Conservation (phyloP, 331 rosid species). For the Erythrophleum ivorense region DNA sequence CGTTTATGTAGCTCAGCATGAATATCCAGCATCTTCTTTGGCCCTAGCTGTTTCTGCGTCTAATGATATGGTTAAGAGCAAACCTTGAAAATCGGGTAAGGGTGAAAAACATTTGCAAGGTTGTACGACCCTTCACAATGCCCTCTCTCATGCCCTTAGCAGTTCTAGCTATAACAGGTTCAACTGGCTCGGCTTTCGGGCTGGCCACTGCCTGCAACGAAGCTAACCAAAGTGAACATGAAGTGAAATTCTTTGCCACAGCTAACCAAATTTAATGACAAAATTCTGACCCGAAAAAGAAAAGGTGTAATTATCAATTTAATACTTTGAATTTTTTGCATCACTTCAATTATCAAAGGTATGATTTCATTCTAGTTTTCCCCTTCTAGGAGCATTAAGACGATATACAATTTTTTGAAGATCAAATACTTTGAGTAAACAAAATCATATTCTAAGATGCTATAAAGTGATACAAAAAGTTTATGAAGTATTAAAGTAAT, state of each 20-base stretch:
- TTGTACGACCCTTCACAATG: conserved; percentile 72
- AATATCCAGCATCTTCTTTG: conserved; percentile 25
- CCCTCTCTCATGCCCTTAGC: conserved; percentile 70
- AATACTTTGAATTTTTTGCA: background rate
- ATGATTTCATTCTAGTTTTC: background rate
- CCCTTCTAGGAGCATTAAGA: background rate
- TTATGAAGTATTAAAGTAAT: background rate
- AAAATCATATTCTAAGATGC: background rate
- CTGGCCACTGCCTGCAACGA: conserved; percentile 63
- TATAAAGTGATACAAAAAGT: background rate
- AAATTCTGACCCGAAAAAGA: background rate
- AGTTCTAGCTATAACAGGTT: conserved; percentile 63
- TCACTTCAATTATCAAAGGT: background rate
- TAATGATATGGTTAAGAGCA: conserved; percentile 56
- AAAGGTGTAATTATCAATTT: background rate
- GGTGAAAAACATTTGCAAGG: conserved; percentile 68
- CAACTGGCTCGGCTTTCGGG: conserved; percentile 46
- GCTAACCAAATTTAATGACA: conserved; percentile 35
- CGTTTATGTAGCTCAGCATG: no score
- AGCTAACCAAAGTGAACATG: conserved; percentile 70
- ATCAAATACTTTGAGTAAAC: background rate
- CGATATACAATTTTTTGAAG: background rate
- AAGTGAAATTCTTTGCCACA: conserved; percentile 52
- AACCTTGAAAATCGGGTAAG: conserved; percentile 58
- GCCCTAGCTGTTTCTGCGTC: conserved; percentile 49